Evolutionary conservation across 345 rosid species (phyloP).

Genomic region (Acer yangbiense): DNA sequence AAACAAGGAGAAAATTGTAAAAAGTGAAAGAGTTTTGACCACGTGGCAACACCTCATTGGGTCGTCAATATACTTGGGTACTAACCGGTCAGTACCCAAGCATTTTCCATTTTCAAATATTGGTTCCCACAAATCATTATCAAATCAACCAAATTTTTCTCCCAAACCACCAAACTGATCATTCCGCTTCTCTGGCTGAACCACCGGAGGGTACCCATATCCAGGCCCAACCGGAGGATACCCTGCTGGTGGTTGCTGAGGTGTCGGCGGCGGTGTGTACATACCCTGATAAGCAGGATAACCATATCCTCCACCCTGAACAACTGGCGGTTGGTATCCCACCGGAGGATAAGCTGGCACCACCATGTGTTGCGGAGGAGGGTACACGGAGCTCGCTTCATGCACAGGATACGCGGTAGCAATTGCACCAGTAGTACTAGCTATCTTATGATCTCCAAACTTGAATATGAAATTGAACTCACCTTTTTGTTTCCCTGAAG

Average conservation of each 20-base stretch:
- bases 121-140: too few relatives aligned
- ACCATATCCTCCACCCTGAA: background rate
- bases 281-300: background rate
- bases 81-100: too few relatives aligned
- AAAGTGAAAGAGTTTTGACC: too few relatives aligned
- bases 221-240: background rate
- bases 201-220: background rate
- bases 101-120: too few relatives aligned
- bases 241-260: background rate
- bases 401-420: background rate
- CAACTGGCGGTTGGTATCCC: background rate
- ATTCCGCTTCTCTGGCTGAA: background rate
- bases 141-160: too few relatives aligned
- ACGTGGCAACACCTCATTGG: too few relatives aligned
- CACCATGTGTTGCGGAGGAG: background rate
- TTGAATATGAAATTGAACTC: background rate
- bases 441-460: background rate
- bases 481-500: conserved; percentile 4
- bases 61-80: too few relatives aligned
- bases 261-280: background rate
- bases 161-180: background rate
- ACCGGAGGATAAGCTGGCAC: background rate
- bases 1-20: too few relatives aligned
- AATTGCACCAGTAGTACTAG: background rate
- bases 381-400: background rate